Evolutionary conservation across 164 flowering plant species (phyloP), one percentile per base, ranked within the genome.

Genomic region (Aristolochia contorta): DNA sequence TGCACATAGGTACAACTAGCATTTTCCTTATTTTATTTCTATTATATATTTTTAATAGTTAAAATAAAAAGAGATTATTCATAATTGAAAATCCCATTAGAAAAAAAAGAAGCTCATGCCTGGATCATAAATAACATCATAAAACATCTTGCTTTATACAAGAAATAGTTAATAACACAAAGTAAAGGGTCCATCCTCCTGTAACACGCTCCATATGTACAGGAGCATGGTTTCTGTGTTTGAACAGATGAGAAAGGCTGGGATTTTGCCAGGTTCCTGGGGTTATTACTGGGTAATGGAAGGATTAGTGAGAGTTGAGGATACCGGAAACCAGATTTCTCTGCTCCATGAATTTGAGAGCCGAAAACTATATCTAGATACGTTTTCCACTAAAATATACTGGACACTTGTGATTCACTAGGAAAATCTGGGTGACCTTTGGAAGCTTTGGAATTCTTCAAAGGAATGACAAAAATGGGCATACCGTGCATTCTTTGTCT

Each of bases 141-240:
- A n/a, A n/a, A n/a, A n/a, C n/a, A n/a, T n/a, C n/a, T n/a, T n/a
- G n/a, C n/a, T n/a, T n/a, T n/a, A n/a, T n/a, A n/a, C n/a, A n/a
- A n/a, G n/a, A n/a, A n/a, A n/a, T n/a, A n/a, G n/a, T n/a, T n/a
- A n/a, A n/a, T n/a, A n/a, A n/a, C n/a, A n/a, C n/a, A n/a, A n/a
- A n/a, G n/a, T n/a, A n/a, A n/a, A n/a, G n/a, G n/a, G n/a, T n/a
- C n/a, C n/a, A n/a, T n/a, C n/a, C n/a, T n/a, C n/a, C 21, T 91
- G 78, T 46, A 85, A 91, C 62, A 80, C 79, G 65, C 69, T 91
- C 20, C 97, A 87, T 65, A 85, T 87, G 95, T 84, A 75, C 59
- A 73, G 77, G 48, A 77, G 80, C 63, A 75, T 95, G 2, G 59
- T 82, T 62, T 24, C 27, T 1, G 64, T 80, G 27, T 80, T 59